phyloP scores from a whole-genome alignment of 1,284 basidiomycete species.

The Melanopsichium pennsylvanicum region DNA sequence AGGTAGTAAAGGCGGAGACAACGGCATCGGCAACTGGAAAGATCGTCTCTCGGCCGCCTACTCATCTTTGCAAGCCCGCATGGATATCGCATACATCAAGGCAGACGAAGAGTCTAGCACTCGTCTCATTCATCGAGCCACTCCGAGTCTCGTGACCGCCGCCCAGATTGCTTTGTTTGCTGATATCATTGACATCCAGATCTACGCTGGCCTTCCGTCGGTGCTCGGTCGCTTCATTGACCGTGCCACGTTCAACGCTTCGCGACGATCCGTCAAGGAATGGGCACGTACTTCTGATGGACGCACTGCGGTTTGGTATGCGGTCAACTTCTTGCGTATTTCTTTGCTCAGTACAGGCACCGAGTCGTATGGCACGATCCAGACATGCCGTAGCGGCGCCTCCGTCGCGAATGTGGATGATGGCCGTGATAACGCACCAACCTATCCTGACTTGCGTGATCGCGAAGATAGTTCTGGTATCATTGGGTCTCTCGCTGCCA shows the following conservation, averaged over 20 bases:
- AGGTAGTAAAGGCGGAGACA: conserved; percentile 21
- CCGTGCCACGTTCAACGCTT: conserved; percentile 46
- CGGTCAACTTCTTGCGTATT: conserved; percentile 45
- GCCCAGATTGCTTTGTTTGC: conserved; percentile 51
- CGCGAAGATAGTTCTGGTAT: conserved; percentile 4
- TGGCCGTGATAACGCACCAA: background rate
- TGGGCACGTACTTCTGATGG: conserved; percentile 50
- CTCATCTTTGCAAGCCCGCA: conserved; percentile 42
- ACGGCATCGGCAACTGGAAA: conserved; percentile 42
- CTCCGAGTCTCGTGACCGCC: conserved; percentile 44
- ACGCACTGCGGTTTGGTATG: conserved; percentile 45
- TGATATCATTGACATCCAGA: conserved; percentile 54
- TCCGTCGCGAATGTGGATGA: no score
- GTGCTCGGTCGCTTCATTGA: conserved; percentile 56
- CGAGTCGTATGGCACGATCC: conserved; percentile 38
- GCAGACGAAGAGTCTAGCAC: conserved; percentile 46
- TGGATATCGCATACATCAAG: conserved; percentile 48
- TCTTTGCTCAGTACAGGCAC: conserved; percentile 34
- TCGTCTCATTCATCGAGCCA: conserved; percentile 42
- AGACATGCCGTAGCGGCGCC: conserved; percentile 13
- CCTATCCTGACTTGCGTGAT: conserved; percentile 15
- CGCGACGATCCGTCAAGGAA: conserved; percentile 40
- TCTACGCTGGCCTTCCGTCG: conserved; percentile 50
- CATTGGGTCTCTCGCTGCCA: background rate
- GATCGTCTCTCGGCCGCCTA: conserved; percentile 44